Evolutionary conservation across 2,329 filamentous ascomycete genomes (phyloP).

Genomic region (Colletotrichum truncatum): DNA sequence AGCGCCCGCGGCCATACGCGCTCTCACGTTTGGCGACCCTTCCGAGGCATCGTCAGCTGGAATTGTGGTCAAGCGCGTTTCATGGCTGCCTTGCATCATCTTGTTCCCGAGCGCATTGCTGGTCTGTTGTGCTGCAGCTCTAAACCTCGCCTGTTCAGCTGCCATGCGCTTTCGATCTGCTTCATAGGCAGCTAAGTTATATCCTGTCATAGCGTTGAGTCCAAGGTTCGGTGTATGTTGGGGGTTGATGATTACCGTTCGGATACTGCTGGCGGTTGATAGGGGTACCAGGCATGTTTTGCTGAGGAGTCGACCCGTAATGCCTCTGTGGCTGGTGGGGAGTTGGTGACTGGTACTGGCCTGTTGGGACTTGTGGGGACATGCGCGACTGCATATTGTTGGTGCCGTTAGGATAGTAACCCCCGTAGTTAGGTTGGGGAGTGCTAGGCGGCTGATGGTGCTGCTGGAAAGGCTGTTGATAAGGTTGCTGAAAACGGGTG

Average conservation of each 20-base stretch:
- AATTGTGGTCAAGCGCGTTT: conserved; percentile 47
- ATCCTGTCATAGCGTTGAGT: conserved; percentile 33
- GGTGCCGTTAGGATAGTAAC: conserved; percentile 56
- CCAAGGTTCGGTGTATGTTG: conserved; percentile 40
- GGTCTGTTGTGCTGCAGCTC: conserved; percentile 55
- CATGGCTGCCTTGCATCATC: conserved; percentile 55
- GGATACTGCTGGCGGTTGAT: conserved; percentile 39
- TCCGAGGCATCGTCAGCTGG: conserved; percentile 45
- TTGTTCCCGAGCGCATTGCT: conserved; percentile 51
- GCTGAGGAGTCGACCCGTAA: conserved; percentile 36
- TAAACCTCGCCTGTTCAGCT: conserved; percentile 60
- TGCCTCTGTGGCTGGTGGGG: conserved; percentile 28
- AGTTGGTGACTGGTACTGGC: conserved; percentile 47
- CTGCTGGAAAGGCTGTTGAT: conserved; percentile 46
- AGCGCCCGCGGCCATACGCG: conserved; percentile 46
- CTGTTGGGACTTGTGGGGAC: conserved; percentile 52
- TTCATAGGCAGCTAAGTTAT: conserved; percentile 17
- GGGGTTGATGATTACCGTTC: conserved; percentile 42
- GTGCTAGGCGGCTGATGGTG: conserved; percentile 41
- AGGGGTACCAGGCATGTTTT: conserved; percentile 37
- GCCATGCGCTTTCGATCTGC: conserved; percentile 40
- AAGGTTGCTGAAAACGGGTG: conserved; percentile 49
- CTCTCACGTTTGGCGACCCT: conserved; percentile 40
- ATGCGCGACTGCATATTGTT: conserved; percentile 50
- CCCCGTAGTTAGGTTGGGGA: conserved; percentile 46